Base-by-base conservation (phyloP, 371 early-diverging fungal species). In the Edhazardia aedis region DNA sequence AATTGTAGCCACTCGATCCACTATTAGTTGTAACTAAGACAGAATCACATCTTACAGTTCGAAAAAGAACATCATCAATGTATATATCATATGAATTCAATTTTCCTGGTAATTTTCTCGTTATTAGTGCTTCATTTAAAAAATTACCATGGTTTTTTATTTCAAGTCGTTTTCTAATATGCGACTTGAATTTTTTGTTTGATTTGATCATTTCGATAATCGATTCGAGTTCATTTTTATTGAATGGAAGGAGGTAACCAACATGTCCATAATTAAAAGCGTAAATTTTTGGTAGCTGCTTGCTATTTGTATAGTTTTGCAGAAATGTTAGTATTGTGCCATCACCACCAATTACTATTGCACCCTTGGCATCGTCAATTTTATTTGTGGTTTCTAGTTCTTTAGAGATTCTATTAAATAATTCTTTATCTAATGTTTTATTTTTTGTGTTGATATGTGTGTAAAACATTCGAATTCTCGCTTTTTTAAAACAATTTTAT, bases 1-100 rank as follows among this genome's bases (percentile, higher is more conserved):
- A 45, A 51, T 63, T 67, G 39, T 67, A 67, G 14, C 56, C 67
- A 27, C 56, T 56, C 2, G 63, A 59, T 23, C 67, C 67, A n/a
- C 50, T 50, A 7, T 16, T 23, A 24, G 67, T 63, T 29, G 61
- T 33, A 0, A 67, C 47, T 37, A 67, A 56, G 1, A 67, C 33
- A 16, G 56, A 53, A 48, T 65, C 66, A 40, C 66, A 57, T 27
- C 57, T 54, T 16, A 65, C 0, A 4, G 25, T 24, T 22, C 44
- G 45, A 0, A 57, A 22, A 30, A 21, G n/a, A 40, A 50, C 25
- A 26, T 37, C 18, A 29, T 65, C 39, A 0, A 65, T 53, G 36
- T 9, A 44, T 12, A 65, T 52, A 11, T 6, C 30, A 58, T 61
- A 56, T 29, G 4, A 39, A 23, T 51, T 50, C 19, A 61, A 29